Percentiles rank a stretch among this genome's conserved stretches.
These are phyloP conservation scores for Mycena filopes DNA, from an alignment of 768 basidiomycete species.

Conservation along the genomic window DNA sequence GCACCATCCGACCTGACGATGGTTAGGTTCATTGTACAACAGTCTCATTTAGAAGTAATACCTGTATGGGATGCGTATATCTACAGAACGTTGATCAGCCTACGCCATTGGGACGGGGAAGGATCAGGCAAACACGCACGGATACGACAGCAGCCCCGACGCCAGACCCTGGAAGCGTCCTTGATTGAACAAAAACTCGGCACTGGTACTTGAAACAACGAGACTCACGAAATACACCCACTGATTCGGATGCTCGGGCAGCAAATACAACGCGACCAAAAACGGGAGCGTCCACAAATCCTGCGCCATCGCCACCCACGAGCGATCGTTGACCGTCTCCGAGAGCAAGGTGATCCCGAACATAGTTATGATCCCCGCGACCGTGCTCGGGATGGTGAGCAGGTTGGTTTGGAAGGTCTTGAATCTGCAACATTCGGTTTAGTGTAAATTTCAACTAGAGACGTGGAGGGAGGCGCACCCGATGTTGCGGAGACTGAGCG, in stretches of 20 bases:
- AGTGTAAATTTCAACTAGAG: not conserved
- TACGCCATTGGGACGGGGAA: too few species aligned
- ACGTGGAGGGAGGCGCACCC: conserved; percentile 45
- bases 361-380: conserved; percentile 64
- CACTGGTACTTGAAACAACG: too few species aligned
- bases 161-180: conserved; percentile 47
- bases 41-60: too few species aligned
- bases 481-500: conserved; percentile 64
- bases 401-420: conserved; percentile 69
- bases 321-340: conserved; percentile 63
- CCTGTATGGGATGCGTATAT: conserved; percentile 62
- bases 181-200: not conserved
- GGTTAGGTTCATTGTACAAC: too few species aligned
- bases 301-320: conserved; percentile 62
- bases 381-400: conserved; percentile 65
- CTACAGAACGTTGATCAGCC: conserved; percentile 40
- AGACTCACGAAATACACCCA: conserved; percentile 66
- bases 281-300: conserved; percentile 72
- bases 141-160: conserved; percentile 57
- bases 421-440: conserved; percentile 55
- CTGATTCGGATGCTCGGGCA: conserved; percentile 59
- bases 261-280: conserved; percentile 62
- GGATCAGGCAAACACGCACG: conserved; percentile 43
- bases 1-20: conserved; percentile 60
- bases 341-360: conserved; percentile 60